phyloP scores from a whole-genome alignment of 2,329 filamentous ascomycete species.

The Cladophialophora immunda region DNA sequence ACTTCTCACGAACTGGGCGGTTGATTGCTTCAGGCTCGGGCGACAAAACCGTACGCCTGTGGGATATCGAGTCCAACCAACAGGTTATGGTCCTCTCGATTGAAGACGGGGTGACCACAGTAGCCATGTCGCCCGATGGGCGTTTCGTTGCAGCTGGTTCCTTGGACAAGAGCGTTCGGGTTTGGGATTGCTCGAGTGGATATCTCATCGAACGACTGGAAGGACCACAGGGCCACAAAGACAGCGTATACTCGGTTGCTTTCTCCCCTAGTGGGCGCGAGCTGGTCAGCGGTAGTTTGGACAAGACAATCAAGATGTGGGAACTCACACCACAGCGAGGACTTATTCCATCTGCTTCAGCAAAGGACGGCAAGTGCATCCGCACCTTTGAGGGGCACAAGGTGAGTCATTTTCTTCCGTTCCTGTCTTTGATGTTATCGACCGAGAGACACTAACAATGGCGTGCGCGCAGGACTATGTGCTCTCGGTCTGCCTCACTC shows the following conservation, averaged over 20 bases:
- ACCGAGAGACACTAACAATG: slow-evolving; percentile 35
- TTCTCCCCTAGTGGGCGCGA: slow-evolving; percentile 94
- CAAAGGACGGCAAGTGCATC: slow-evolving; percentile 90
- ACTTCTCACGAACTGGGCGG: slow-evolving; percentile 91
- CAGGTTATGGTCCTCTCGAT: slow-evolving; percentile 88
- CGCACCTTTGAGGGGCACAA: slow-evolving; percentile 98
- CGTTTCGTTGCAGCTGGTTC: slow-evolving; percentile 94
- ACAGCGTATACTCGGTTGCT: slow-evolving; percentile 94
- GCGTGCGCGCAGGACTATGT: slow-evolving; percentile 79
- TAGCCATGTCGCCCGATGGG: slow-evolving; percentile 95
- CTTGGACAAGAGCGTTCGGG: slow-evolving; percentile 95
- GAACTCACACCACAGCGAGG: slow-evolving; percentile 79
- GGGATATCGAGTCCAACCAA: slow-evolving; percentile 88
- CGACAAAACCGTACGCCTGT: slow-evolving; percentile 91
- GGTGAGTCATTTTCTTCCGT: slow-evolving; percentile 58
- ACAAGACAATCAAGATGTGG: slow-evolving; percentile 99
- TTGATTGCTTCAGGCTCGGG: slow-evolving; percentile 96
- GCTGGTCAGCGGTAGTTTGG: slow-evolving; percentile 91
- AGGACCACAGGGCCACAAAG: slow-evolving; percentile 92
- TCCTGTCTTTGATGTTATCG: not conserved
- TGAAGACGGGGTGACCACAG: slow-evolving; percentile 96
- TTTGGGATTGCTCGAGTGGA: slow-evolving; percentile 91
- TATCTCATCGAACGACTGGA: slow-evolving; percentile 91
- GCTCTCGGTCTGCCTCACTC: slow-evolving; percentile 91
- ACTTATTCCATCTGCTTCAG: slow-evolving; percentile 70